Conservation (phyloP, 169 alveolate genomes). For the Theileria annulata region DNA sequence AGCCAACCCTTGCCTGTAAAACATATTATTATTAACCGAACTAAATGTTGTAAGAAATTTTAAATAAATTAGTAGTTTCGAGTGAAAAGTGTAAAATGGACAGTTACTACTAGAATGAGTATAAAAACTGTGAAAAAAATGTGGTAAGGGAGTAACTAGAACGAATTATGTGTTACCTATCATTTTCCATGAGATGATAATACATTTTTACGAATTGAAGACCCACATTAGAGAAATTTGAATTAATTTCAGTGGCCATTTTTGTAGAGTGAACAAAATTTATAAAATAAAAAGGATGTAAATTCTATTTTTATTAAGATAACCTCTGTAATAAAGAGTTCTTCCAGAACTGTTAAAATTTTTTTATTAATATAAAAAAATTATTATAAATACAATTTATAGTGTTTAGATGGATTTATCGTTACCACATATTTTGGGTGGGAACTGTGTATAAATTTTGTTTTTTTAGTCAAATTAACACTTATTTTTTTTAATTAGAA, state of each 20-base stretch:
- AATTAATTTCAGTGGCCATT: conserved; percentile 49
- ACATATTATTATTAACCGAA: too few relatives aligned
- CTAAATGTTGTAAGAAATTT: not conserved
- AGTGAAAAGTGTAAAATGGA: not conserved
- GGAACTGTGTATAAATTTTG: not conserved
- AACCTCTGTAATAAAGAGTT: too few relatives aligned
- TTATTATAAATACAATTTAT: too few relatives aligned
- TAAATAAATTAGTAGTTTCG: too few relatives aligned
- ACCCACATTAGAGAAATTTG: conserved; percentile 57
- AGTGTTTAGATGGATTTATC: not conserved
- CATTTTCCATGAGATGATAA: conserved; percentile 60
- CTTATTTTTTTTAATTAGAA: too few relatives aligned
- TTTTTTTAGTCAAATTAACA: not conserved
- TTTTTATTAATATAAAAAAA: too few relatives aligned
- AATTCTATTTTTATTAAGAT: too few relatives aligned
- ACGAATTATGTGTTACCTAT: conserved; percentile 41
- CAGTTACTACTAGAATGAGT: not conserved
- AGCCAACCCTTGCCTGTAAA: conserved; percentile 45
- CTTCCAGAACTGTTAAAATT: not conserved
- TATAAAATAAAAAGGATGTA: not conserved
- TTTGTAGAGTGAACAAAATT: not conserved
- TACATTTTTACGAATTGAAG: conserved; percentile 56
- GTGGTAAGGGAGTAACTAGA: not conserved
- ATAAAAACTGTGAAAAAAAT: not conserved
- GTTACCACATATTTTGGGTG: not conserved